These are phyloP conservation scores for Trichophaea hybrida DNA, from an alignment of 2,329 filamentous ascomycete genomes.

Conservation along the genomic window DNA sequence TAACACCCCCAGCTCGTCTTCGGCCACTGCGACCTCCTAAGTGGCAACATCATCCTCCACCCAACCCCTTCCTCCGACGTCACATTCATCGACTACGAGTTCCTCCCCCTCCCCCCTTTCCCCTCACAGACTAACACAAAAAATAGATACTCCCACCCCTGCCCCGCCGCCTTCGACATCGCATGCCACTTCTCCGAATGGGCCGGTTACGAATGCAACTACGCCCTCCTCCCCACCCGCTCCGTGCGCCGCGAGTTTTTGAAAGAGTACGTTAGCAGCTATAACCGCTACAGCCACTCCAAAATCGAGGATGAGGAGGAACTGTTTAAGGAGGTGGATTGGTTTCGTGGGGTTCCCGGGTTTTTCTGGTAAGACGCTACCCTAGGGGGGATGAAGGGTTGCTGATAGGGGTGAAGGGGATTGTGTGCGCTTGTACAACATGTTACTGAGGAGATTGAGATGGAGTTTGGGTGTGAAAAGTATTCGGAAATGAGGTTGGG, in stretches of 20 bases:
- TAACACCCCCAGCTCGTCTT: slow-evolving; percentile 49
- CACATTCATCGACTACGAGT: slow-evolving; percentile 87
- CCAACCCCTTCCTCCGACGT: slow-evolving; percentile 33
- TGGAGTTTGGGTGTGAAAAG: background rate
- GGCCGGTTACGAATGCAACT: slow-evolving; percentile 92
- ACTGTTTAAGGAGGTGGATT: slow-evolving; percentile 65
- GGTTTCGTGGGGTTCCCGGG: slow-evolving; percentile 73
- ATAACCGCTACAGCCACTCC: slow-evolving; percentile 39
- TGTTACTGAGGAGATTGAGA: background rate
- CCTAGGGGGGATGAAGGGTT: slow-evolving; percentile 46
- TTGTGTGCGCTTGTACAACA: background rate
- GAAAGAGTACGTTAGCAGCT: slow-evolving; percentile 62
- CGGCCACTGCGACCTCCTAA: slow-evolving; percentile 82
- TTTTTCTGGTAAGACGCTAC: slow-evolving; percentile 45
- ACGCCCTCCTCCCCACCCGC: slow-evolving; percentile 61
- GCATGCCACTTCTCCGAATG: slow-evolving; percentile 96
- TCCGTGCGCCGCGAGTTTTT: slow-evolving; percentile 66
- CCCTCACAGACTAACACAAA: background rate
- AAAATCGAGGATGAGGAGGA: slow-evolving; percentile 48
- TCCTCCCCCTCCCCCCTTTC: background rate
- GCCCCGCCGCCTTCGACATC: slow-evolving; percentile 85
- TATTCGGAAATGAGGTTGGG: slow-evolving; percentile 47
- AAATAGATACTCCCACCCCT: slow-evolving; percentile 62
- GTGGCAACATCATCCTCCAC: slow-evolving; percentile 77
- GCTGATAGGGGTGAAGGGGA: slow-evolving; percentile 48